These are phyloP conservation scores for Pseudogymnoascus sp. DNA, from an alignment of 2,329 filamentous ascomycete species.

Conservation along the genomic window DNA sequence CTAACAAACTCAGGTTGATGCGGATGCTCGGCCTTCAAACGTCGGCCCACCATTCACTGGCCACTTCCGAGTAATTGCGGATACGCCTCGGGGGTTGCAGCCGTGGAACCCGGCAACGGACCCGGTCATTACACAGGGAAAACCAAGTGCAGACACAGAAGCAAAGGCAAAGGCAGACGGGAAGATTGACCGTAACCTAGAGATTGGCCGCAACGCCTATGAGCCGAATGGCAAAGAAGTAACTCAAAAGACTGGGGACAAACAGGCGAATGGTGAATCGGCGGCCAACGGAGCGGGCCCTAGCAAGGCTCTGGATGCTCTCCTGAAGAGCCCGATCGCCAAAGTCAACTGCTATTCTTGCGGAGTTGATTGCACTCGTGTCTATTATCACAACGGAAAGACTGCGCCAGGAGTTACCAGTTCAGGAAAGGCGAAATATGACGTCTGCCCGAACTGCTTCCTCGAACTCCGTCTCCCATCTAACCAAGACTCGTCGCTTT, in stretches of 20 bases:
- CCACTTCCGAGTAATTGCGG: slow-evolving; percentile 92
- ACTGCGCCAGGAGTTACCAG: slow-evolving; percentile 30
- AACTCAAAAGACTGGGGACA: slow-evolving; percentile 55
- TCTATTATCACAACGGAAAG: slow-evolving; percentile 65
- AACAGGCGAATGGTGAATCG: slow-evolving; percentile 67
- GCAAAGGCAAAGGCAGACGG: slow-evolving; percentile 53
- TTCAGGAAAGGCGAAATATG: slow-evolving; percentile 58
- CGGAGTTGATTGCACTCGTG: slow-evolving; percentile 76
- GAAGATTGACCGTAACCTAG: slow-evolving; percentile 82
- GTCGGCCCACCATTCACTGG: slow-evolving; percentile 95
- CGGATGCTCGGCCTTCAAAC: slow-evolving; percentile 87
- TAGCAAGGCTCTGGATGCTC: slow-evolving; percentile 45
- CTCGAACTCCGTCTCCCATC: slow-evolving; percentile 75
- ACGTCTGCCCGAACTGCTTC: slow-evolving; percentile 87
- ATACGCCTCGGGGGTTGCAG: slow-evolving; percentile 89
- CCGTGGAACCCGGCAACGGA: slow-evolving; percentile 88
- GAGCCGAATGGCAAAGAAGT: slow-evolving; percentile 85
- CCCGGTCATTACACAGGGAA: slow-evolving; percentile 56
- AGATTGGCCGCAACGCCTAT: slow-evolving; percentile 91
- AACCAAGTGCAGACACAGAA: slow-evolving; percentile 41
- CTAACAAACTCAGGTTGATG: slow-evolving; percentile 69
- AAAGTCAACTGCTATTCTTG: slow-evolving; percentile 84
- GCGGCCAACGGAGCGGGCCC: slow-evolving; percentile 50
- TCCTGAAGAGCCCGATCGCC: slow-evolving; percentile 58
- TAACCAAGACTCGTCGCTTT: slow-evolving; percentile 72